Evolutionary conservation across 805 yeast species (phyloP), one percentile per base, ranked within the genome.

Genomic region (Metschnikowia gelsemii): DNA sequence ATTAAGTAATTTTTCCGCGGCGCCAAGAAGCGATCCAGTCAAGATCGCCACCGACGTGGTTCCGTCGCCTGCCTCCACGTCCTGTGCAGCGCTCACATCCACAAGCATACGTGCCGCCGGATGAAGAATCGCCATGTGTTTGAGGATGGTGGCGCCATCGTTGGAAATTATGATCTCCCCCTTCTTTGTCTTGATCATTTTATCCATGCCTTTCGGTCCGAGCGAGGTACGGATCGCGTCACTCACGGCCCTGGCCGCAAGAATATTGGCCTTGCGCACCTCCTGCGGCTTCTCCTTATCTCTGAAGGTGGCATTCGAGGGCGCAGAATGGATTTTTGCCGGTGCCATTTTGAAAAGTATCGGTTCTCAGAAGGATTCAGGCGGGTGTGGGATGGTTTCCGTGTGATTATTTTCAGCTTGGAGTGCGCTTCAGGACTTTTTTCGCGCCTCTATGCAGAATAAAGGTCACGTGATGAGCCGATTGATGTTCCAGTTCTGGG

Each of bases 141-240:
- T 82, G 54, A 91, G 72, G 54, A 93, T 93, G 3, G 99, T 93
- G 65, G 95, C 98, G 24, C 99, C 99, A 67, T 93, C 99, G 64
- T 93, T 93, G 49, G 98, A 89, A 54, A 93, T 90, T 58, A 90
- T 84, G 55, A 91, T 86, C 59, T 93, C 89, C 28, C 98, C 98
- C 44, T 77, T 78, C 37, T 90, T 84, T 14, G 98, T 90, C 67
- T 88, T 88, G 69, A 87, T 88, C 98, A 93, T 91, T 72, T 93
- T 93, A 66, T 93, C 99, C 99, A 93, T 93, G 47, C 99, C 99
- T 65, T 89, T 91, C 42, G 99, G 99, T 16, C 99, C 99, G 45
- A 93, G 72, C 12, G 98, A 84, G 5, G 97, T 90, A 64, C 96
- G 78, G 56, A 89, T 87, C 35, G 96, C 96, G 64, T 89, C 96